Conservation (phyloP, 768 basidiomycete species). For the Polyporus arcularius region DNA sequence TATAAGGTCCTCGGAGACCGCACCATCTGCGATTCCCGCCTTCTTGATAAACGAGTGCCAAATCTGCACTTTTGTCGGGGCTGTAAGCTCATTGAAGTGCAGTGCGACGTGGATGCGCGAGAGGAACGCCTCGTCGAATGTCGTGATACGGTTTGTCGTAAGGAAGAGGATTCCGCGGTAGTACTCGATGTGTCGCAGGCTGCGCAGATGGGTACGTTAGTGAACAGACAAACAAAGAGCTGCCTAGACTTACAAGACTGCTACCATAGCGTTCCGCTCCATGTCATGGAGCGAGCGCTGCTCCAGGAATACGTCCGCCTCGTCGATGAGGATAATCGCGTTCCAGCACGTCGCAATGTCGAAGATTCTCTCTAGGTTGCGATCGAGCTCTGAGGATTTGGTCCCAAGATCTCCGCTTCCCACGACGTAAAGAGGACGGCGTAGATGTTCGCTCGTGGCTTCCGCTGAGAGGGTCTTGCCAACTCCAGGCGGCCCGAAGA, state of each 20-base stretch:
- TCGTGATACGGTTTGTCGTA: conserved; percentile 43
- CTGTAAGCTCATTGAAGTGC: conserved; percentile 30
- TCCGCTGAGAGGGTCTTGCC: conserved; percentile 31
- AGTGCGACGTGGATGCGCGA: conserved; percentile 60
- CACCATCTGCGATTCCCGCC: conserved; percentile 20
- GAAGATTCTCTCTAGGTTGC: conserved; percentile 28
- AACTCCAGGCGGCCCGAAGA: conserved; percentile 31
- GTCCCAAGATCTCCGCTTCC: conserved; percentile 36
- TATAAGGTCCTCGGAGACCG: conserved; percentile 42
- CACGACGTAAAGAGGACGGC: conserved; percentile 29
- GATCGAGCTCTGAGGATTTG: conserved; percentile 29
- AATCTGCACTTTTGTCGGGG: conserved; percentile 22
- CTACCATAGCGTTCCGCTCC: conserved; percentile 69
- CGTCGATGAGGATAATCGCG: conserved; percentile 36
- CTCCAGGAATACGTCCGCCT: conserved; percentile 71
- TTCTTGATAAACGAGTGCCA: conserved; percentile 29
- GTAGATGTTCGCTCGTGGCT: conserved; percentile 25
- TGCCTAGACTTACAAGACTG: conserved; percentile 40
- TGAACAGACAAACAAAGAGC: background rate
- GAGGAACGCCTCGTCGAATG: conserved; percentile 70
- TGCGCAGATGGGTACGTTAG: background rate
- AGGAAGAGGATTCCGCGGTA: conserved; percentile 41
- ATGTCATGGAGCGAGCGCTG: conserved; percentile 63
- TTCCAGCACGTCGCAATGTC: conserved; percentile 36
- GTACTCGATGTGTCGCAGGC: conserved; percentile 25